Base-by-base conservation (phyloP, 257 asterid species). In the Lantana camara region DNA sequence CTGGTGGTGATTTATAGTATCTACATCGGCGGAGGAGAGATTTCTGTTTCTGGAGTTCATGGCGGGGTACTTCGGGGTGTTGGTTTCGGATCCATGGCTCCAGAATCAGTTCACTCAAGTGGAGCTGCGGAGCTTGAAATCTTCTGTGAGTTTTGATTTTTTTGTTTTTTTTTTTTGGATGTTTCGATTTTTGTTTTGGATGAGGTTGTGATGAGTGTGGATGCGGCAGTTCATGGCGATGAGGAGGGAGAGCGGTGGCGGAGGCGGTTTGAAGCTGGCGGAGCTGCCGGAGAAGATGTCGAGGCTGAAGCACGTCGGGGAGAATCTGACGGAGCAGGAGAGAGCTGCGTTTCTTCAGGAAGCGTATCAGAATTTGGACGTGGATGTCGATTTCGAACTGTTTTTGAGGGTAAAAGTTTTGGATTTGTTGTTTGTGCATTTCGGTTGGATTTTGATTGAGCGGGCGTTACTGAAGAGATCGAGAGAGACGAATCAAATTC, bases 31-130 rank as follows among this genome's bases (percentile, higher is more conserved):
- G 63, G 41, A 14, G 24, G 46, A 14, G 15, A 27, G 61, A 32
- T 27, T 35, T 4, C 3, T 3, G 7, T 30, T 30, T 35, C 53
- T 10, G 17, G n/a, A 9, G 21, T 60, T 68, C 60, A 90, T 87
- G 97, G 96, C 98, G 23, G 91, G 85, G 4, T 91, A 86, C 40
- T 82, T 76, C 17, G 98, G 98, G 30, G 95, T 91, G 35, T 61
- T 88, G 64, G 89, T 88, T 12, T 89, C 98, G 57, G 96, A 91
- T 91, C 96, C 95, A 45, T 89, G 98, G 98, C 90, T 91, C 29
- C 98, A 91, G 89, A 91, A 82, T 60, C 96, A 91, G 83, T 91
- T 89, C 63, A 89, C 96, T 56, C 98, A 91, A 82, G 96, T 85
- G 37, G 98, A 91, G 85, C 95, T 89, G 46, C 85, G 97, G 58